Conservation (phyloP, 805 yeast species). For the Sugiyamaella floridensis region DNA sequence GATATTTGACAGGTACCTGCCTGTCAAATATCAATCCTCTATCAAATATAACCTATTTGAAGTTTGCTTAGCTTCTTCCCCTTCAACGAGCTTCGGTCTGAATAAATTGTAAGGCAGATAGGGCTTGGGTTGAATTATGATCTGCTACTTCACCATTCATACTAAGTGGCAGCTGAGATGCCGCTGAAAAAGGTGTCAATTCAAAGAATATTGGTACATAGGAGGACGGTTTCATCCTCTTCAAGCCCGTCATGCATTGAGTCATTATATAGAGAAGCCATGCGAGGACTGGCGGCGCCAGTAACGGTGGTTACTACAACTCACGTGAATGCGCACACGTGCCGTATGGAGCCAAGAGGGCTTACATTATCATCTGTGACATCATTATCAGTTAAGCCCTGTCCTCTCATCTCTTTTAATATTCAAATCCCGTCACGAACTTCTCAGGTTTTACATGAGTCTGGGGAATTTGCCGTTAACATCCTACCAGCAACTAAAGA, state of each 20-base stretch:
- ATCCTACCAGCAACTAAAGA: constrained; percentile 53
- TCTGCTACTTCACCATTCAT: too few relatives aligned
- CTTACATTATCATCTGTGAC: constrained; percentile 82
- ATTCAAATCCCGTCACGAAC: constrained; percentile 82
- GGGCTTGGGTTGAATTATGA: too few relatives aligned
- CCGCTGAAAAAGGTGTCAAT: too few relatives aligned
- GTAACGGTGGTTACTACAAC: constrained; percentile 54
- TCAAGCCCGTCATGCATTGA: neutral
- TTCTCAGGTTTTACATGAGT: constrained; percentile 54
- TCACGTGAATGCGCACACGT: constrained; percentile 9
- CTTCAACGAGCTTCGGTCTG: too few relatives aligned
- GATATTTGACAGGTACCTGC: too few relatives aligned
- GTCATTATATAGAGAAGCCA: constrained; percentile 30
- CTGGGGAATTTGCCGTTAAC: constrained; percentile 63
- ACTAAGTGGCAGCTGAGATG: too few relatives aligned
- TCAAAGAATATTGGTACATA: too few relatives aligned
- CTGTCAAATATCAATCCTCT: too few relatives aligned
- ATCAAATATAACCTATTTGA: too few relatives aligned
- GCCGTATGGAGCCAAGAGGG: constrained; percentile 45
- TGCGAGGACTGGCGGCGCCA: constrained; percentile 44
- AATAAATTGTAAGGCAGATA: too few relatives aligned
- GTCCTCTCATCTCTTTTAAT: constrained; percentile 77
- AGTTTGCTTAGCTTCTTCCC: too few relatives aligned
- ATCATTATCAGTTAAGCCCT: constrained; percentile 71
- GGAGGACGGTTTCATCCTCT: too few relatives aligned